A percentile compares a stretch with the other conserved stretches of the same genome.
Evolutionary conservation across 495 filamentous ascomycete species (phyloP).

Genomic region (Aspergillus bertholletiae): DNA sequence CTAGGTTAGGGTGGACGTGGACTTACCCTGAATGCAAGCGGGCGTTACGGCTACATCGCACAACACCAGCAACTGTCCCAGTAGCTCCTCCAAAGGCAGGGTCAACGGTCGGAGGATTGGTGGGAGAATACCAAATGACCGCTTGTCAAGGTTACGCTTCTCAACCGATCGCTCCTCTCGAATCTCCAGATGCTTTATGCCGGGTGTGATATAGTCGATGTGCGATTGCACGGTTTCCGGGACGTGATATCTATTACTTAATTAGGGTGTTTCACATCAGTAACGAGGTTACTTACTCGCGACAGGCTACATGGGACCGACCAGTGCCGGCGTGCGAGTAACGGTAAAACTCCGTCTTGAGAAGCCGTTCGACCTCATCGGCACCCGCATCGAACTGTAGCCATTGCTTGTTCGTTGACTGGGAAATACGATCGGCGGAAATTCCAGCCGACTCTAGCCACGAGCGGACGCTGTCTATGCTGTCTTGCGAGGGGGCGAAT

Average conservation of each 20-base stretch:
- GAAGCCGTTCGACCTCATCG: constrained; percentile 52
- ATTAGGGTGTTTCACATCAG: constrained; percentile 2
- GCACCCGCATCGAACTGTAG: constrained; percentile 55
- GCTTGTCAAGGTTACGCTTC: constrained; percentile 23
- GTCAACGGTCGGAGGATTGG: constrained; percentile 37
- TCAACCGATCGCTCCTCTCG: constrained; percentile 24
- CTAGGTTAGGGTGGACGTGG: neutral
- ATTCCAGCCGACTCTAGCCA: constrained; percentile 50
- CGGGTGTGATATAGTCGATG: constrained; percentile 58
- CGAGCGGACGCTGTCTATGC: constrained; percentile 38
- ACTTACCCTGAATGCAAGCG: constrained; percentile 21
- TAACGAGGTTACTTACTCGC: constrained; percentile 20
- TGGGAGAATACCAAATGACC: constrained; percentile 11
- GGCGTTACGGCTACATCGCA: constrained; percentile 30
- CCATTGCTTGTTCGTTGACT: constrained; percentile 52
- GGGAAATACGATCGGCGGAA: constrained; percentile 38
- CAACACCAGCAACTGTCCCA: constrained; percentile 11
- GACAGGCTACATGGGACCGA: constrained; percentile 48
- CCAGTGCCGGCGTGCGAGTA: constrained; percentile 46
- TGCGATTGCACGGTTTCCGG: constrained; percentile 47
- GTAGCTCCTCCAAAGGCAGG: constrained; percentile 15
- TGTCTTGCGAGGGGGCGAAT: constrained; percentile 45
- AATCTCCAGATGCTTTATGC: constrained; percentile 33
- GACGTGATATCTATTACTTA: constrained; percentile 43
- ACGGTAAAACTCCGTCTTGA: constrained; percentile 55